A percentile compares a stretch with the other conserved stretches of the same genome.
Conservation (phyloP, 495 filamentous ascomycete genomes). For the Trichoderma virens region DNA sequence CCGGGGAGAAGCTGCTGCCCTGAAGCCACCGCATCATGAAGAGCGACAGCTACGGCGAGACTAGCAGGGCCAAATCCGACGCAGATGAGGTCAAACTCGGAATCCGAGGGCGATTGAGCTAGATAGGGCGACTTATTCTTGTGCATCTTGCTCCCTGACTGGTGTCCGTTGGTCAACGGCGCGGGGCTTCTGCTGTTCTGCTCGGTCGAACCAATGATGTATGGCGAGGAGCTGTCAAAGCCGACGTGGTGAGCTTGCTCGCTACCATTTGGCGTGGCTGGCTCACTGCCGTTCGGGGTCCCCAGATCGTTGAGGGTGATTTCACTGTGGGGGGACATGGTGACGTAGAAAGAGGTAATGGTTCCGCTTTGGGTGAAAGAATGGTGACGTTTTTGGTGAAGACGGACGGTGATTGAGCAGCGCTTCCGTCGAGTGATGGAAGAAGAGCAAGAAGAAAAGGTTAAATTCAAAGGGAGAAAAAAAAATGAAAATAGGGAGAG, state of each 20-base stretch:
- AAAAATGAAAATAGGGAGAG: neutral
- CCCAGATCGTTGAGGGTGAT: neutral
- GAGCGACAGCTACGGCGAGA: slow-evolving; percentile 82
- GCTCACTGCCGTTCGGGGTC: neutral
- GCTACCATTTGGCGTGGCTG: neutral
- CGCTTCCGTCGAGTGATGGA: neutral
- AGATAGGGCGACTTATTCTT: slow-evolving; percentile 26
- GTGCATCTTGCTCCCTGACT: slow-evolving; percentile 12
- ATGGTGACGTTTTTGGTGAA: neutral
- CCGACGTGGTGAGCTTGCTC: neutral
- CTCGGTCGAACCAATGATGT: neutral
- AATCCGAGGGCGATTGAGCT: slow-evolving; percentile 35
- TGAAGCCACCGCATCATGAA: slow-evolving; percentile 58
- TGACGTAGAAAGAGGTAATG: neutral
- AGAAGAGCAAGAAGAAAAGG: neutral
- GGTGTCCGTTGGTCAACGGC: slow-evolving; percentile 13
- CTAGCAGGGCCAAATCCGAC: slow-evolving; percentile 92
- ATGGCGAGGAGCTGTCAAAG: neutral
- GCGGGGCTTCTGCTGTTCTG: slow-evolving; percentile 16
- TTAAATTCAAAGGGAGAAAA: neutral
- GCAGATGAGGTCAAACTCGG: slow-evolving; percentile 75
- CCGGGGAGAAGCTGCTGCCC: slow-evolving; percentile 26
- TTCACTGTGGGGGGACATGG: neutral
- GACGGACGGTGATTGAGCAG: neutral
- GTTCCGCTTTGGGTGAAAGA: neutral